Conservation (phyloP, 306 rosid genomes). For the Rosa multiflora region DNA sequence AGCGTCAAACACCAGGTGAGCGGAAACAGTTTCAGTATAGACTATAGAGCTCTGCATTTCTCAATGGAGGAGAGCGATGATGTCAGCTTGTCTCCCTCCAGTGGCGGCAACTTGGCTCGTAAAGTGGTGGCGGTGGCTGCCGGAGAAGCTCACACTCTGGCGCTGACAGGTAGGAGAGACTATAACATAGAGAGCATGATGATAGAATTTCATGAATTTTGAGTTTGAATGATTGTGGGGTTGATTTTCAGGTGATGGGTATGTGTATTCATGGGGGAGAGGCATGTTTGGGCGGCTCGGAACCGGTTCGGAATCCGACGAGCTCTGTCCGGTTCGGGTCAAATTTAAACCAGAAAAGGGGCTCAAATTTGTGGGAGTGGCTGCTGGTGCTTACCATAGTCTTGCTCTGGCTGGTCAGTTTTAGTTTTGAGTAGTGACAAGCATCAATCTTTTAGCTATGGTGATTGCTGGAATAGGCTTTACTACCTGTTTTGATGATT, state of each 20-base stretch:
- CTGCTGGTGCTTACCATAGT: constrained; percentile 94
- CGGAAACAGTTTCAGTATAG: too few species aligned
- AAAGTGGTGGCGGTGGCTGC: constrained; percentile 43
- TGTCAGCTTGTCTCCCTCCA: background rate
- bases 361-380: constrained; percentile 54
- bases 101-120: constrained; percentile 17
- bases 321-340: constrained; percentile 52
- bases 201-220: background rate
- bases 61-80: constrained; percentile 31
- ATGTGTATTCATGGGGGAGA: constrained; percentile 88
- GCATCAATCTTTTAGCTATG: background rate
- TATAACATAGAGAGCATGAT: background rate
- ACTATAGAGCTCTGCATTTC: background rate
- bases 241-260: constrained; percentile 58
- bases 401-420: constrained; percentile 77
- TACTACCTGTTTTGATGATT: background rate
- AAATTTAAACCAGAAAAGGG: constrained; percentile 37
- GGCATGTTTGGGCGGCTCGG: constrained; percentile 94
- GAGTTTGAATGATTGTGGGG: constrained; percentile 1
- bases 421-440: background rate
- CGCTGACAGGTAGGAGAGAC: constrained; percentile 40
- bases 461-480: background rate
- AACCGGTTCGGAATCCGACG: constrained; percentile 58
- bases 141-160: constrained; percentile 62
- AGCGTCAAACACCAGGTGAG: too few species aligned